Conservation (phyloP, 2,329 filamentous ascomycete genomes). For the Aureobasidium sp. region DNA sequence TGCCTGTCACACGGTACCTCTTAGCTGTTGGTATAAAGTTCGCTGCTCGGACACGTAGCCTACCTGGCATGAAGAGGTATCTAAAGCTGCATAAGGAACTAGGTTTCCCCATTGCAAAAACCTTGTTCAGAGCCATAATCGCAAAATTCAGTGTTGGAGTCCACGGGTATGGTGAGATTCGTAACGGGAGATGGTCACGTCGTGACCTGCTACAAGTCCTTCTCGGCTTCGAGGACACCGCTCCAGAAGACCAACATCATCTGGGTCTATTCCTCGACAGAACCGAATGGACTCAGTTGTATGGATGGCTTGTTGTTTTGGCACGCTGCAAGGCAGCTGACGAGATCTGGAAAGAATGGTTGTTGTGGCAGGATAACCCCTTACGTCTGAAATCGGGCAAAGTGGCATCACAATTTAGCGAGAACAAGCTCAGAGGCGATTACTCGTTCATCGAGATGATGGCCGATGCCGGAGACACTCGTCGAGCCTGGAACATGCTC, state of each 20-base stretch:
- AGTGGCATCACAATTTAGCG: background rate
- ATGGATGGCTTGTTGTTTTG: constrained; percentile 30
- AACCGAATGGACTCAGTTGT: constrained; percentile 27
- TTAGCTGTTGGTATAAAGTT: constrained; percentile 28
- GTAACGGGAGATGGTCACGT: constrained; percentile 31
- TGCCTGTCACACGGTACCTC: constrained; percentile 21
- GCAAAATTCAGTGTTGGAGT: constrained; percentile 33
- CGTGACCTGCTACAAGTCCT: constrained; percentile 30
- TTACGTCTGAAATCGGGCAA: constrained; percentile 16
- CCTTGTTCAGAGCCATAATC: constrained; percentile 28
- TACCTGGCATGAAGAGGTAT: constrained; percentile 28
- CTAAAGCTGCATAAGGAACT: constrained; percentile 21
- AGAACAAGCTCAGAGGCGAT: constrained; percentile 25
- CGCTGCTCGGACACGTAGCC: constrained; percentile 26
- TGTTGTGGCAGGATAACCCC: constrained; percentile 23
- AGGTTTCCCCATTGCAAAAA: constrained; percentile 20
- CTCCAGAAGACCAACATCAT: constrained; percentile 26
- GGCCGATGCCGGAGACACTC: constrained; percentile 23
- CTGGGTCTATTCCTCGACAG: constrained; percentile 27
- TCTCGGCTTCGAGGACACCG: constrained; percentile 28
- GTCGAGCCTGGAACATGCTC: constrained; percentile 27
- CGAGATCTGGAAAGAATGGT: constrained; percentile 30
- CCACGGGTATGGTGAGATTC: constrained; percentile 30
- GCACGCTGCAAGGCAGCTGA: constrained; percentile 25
- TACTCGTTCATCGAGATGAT: constrained; percentile 31